A percentile compares a stretch with the other conserved stretches of the same genome.
These are phyloP conservation scores for Ophiocordyceps polyrhachis-furcata DNA, from an alignment of 2,329 filamentous ascomycete genomes.

Conservation along the genomic window DNA sequence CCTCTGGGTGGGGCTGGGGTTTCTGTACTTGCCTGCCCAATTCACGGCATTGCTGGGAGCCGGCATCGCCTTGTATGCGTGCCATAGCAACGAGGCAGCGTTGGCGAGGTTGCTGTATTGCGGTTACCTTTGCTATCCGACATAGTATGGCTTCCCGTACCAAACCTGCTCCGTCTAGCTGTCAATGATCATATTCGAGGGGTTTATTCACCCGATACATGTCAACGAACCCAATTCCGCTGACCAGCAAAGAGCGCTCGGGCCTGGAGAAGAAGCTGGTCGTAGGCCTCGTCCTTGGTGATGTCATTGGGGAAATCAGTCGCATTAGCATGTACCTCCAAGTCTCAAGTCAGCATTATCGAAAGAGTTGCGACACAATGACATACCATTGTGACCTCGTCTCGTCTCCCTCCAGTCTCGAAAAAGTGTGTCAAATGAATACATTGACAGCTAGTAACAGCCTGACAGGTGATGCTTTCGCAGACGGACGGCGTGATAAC, in stretches of 20 bases:
- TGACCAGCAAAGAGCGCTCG: conserved; percentile 52
- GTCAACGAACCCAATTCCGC: conserved; percentile 51
- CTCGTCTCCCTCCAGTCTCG: not conserved
- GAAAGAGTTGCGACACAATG: not conserved
- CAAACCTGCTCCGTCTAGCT: conserved; percentile 4
- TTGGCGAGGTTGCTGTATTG: conserved; percentile 53
- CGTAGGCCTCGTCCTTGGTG: conserved; percentile 54
- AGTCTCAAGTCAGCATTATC: not conserved
- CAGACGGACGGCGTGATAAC: not conserved
- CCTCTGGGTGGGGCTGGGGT: not conserved
- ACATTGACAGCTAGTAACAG: too few species aligned
- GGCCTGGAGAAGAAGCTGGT: conserved; percentile 54
- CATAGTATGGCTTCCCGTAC: conserved; percentile 1
- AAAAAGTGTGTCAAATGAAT: too few species aligned
- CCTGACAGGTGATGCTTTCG: not conserved
- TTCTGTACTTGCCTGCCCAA: conserved; percentile 42
- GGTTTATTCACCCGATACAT: not conserved
- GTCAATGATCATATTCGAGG: not conserved
- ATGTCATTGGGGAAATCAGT: conserved; percentile 51
- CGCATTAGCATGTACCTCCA: conserved; percentile 58
- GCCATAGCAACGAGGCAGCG: conserved; percentile 57
- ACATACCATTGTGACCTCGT: not conserved
- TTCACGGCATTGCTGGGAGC: conserved; percentile 49
- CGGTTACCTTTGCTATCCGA: not conserved
- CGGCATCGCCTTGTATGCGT: conserved; percentile 56